Percentiles rank a stretch among this genome's conserved stretches.
These are phyloP conservation scores for Otatea glauca DNA, from an alignment of 176 grass and related monocot genomes.

Conservation along the genomic window DNA sequence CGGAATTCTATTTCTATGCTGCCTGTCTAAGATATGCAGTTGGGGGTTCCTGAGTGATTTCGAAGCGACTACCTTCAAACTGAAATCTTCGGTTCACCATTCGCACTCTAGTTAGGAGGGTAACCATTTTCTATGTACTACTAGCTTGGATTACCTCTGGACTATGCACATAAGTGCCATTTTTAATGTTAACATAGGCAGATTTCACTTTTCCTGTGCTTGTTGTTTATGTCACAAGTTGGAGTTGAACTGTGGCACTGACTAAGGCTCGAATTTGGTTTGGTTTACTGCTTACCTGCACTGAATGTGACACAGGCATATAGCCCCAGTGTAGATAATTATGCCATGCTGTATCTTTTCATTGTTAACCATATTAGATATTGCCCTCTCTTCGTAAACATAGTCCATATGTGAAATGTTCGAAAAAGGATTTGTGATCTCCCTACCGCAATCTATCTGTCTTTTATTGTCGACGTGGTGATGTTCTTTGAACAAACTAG, in stretches of 20 bases:
- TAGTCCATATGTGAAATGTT: neutral
- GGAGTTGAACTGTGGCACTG: neutral
- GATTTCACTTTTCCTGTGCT: neutral
- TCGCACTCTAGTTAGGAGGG: neutral
- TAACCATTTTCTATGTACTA: neutral
- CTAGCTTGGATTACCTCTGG: neutral
- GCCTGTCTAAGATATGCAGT: neutral
- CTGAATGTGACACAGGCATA: neutral
- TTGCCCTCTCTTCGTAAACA: neutral
- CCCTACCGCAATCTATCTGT: neutral
- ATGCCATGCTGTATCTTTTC: neutral
- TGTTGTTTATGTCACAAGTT: neutral
- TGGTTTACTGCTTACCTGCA: neutral
- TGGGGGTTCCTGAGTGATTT: neutral
- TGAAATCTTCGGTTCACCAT: neutral
- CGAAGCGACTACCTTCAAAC: neutral
- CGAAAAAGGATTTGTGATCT: neutral
- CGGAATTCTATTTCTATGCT: neutral
- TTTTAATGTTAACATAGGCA: neutral
- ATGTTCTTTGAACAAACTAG: conserved; percentile 19
- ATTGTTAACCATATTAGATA: neutral
- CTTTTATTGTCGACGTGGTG: neutral
- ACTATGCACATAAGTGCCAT: neutral
- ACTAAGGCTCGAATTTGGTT: neutral
- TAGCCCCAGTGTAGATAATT: too few species aligned